phyloP scores from a whole-genome alignment of 441 rosid genomes.

The Cnidoscolus chayamansa region DNA sequence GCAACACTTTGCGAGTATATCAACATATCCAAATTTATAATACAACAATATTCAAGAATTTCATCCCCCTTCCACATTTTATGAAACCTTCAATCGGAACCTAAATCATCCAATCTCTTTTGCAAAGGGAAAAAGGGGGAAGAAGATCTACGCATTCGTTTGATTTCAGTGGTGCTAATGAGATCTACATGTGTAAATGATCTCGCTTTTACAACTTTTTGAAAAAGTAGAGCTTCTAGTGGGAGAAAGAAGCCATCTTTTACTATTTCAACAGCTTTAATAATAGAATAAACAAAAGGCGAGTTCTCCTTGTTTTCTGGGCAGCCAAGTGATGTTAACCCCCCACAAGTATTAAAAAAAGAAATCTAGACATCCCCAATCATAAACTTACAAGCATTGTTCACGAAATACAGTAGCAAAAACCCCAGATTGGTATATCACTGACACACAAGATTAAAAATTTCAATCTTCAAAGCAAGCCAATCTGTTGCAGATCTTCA shows the following conservation, averaged over 20 bases:
- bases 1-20: not conserved
- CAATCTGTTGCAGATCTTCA: conserved; percentile 1
- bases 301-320: not conserved
- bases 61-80: too few relatives aligned
- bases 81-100: too few relatives aligned
- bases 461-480: not conserved
- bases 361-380: not conserved
- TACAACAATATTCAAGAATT: not conserved
- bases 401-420: not conserved
- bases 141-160: too few relatives aligned
- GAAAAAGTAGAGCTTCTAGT: too few relatives aligned
- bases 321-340: not conserved
- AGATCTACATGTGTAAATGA: too few relatives aligned
- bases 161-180: too few relatives aligned
- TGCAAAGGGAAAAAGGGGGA: too few relatives aligned
- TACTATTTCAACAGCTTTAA: too few relatives aligned
- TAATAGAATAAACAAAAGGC: too few relatives aligned
- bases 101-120: too few relatives aligned
- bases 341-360: not conserved
- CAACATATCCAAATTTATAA: not conserved
- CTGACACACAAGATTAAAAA: not conserved
- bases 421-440: not conserved
- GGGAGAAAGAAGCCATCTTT: too few relatives aligned
- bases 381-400: not conserved
- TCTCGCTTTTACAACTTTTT: too few relatives aligned